Evolutionary conservation across 495 filamentous ascomycete species (phyloP).

Genomic region (Pseudomonodictys pantanalensis): DNA sequence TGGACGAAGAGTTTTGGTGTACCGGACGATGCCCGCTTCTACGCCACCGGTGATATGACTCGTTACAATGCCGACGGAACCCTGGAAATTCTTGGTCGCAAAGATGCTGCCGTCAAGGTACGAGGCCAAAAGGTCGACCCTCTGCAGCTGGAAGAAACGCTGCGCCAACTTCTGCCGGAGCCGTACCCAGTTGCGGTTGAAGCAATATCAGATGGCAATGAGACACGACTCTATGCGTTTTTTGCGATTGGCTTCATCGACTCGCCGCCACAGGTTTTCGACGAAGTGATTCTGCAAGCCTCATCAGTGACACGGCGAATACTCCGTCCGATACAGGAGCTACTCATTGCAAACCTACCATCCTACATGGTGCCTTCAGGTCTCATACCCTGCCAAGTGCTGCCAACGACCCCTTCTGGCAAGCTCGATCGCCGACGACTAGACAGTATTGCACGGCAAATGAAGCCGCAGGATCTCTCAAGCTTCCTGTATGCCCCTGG

Average conservation of each 20-base stretch:
- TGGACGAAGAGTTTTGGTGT: no score
- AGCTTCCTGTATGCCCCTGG: no score
- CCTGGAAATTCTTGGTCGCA: conserved; percentile 44
- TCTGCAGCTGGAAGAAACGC: conserved; percentile 46
- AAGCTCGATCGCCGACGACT: conserved; percentile 20
- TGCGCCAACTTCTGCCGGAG: conserved; percentile 14
- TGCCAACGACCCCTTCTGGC: conserved; percentile 20
- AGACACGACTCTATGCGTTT: no score
- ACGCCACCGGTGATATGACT: conserved; percentile 45
- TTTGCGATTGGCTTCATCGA: no score
- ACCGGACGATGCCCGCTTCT: no score
- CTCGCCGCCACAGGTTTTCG: no score
- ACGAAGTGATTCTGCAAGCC: no score
- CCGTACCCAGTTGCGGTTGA: conserved; percentile 9
- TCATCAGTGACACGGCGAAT: no score
- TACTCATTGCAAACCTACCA: conserved; percentile 15
- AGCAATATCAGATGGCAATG: no score
- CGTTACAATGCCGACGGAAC: conserved; percentile 42
- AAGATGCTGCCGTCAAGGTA: conserved; percentile 50
- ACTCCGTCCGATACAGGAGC: no score
- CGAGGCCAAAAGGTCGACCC: conserved; percentile 49
- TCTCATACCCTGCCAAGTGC: conserved; percentile 13
- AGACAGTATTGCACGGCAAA: background rate
- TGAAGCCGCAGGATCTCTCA: no score
- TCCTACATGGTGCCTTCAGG: conserved; percentile 30